Conservation (phyloP, 495 filamentous ascomycete species). For the Penicillium salamii region DNA sequence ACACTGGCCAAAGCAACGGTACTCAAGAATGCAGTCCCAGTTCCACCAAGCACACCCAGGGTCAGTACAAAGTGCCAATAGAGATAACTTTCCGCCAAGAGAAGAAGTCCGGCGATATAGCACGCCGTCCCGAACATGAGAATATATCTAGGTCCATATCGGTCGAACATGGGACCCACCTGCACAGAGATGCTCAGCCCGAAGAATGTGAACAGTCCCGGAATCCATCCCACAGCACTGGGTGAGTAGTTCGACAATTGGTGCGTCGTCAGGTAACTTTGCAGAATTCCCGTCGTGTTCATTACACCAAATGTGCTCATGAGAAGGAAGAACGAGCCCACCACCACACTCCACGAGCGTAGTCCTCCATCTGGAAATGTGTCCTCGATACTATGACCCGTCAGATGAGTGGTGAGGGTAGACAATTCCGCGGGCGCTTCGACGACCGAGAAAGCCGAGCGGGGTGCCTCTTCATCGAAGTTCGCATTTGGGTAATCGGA, state of each 20-base stretch:
- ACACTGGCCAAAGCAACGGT: slow-evolving; percentile 42
- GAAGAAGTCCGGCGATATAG: slow-evolving; percentile 51
- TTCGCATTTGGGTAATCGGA: neutral
- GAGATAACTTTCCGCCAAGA: slow-evolving; percentile 48
- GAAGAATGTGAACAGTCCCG: slow-evolving; percentile 60
- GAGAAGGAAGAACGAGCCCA: slow-evolving; percentile 62
- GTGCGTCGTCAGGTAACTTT: slow-evolving; percentile 58
- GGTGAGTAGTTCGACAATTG: slow-evolving; percentile 54
- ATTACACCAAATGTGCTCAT: slow-evolving; percentile 59
- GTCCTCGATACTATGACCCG: slow-evolving; percentile 19
- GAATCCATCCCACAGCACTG: slow-evolving; percentile 64
- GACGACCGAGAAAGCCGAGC: slow-evolving; percentile 20
- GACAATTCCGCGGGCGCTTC: slow-evolving; percentile 21
- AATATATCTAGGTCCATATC: slow-evolving; percentile 53
- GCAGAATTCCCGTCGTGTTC: slow-evolving; percentile 61
- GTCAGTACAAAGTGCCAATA: slow-evolving; percentile 69
- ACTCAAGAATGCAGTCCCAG: slow-evolving; percentile 57
- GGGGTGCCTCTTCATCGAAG: slow-evolving; percentile 13
- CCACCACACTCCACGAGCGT: slow-evolving; percentile 60
- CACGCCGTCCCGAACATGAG: slow-evolving; percentile 50
- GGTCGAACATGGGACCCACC: slow-evolving; percentile 65
- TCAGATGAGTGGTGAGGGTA: slow-evolving; percentile 19
- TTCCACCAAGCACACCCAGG: slow-evolving; percentile 57
- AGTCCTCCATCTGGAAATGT: slow-evolving; percentile 61
- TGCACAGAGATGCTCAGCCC: slow-evolving; percentile 61